Percentiles rank a stretch among this genome's conserved stretches.
Conservation (phyloP, 768 basidiomycete genomes). For the Collybiopsis confluens region DNA sequence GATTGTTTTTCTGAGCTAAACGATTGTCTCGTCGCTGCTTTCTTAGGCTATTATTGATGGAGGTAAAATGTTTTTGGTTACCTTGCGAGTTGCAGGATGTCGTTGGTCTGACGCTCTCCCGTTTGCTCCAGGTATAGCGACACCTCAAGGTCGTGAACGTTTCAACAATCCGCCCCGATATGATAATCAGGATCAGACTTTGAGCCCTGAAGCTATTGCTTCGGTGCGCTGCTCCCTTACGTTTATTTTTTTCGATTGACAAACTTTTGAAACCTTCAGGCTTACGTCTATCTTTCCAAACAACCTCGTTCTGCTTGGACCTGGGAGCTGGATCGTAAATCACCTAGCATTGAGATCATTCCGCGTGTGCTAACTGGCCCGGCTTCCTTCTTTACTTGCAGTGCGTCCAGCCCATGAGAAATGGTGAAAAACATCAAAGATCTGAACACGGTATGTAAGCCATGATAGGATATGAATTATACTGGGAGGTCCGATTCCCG, state of each 20-base stretch:
- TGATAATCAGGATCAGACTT: neutral
- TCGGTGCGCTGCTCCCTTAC: neutral
- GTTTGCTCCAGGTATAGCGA: neutral
- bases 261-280: conserved; percentile 29
- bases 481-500: no score
- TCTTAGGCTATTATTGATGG: conserved; percentile 68
- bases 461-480: no score
- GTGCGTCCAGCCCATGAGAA: conserved; percentile 46
- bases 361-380: neutral
- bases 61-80: conserved; percentile 21
- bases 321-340: conserved; percentile 76
- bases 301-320: conserved; percentile 74
- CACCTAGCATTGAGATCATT: no score
- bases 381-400: conserved; percentile 9
- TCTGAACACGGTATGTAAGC: no score
- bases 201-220: conserved; percentile 6
- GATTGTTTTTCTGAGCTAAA: neutral
- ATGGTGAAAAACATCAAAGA: no score
- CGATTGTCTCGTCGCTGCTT: no score
- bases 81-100: no score
- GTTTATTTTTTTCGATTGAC: conserved; percentile 24
- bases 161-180: neutral
- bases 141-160: neutral
- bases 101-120: neutral
- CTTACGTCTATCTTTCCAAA: conserved; percentile 60